Evolutionary conservation across 805 yeast species (phyloP).

Genomic region (Candida vaughaniae): DNA sequence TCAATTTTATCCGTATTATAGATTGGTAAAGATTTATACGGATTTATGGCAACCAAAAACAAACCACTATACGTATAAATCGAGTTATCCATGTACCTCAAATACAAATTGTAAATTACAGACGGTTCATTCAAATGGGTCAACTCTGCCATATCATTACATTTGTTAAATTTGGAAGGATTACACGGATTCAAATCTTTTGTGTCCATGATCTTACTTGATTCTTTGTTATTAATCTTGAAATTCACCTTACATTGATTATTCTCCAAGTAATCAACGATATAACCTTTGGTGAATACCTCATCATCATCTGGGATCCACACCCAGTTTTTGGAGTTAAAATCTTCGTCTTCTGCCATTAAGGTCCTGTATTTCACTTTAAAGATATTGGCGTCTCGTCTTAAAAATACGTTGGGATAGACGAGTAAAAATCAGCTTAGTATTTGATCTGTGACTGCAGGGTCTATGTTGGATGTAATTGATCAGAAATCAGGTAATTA

Average conservation of each 20-base stretch:
- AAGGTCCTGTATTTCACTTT: neutral
- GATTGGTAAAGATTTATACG: slow-evolving; percentile 73
- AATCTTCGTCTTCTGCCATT: slow-evolving; percentile 27
- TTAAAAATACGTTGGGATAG: too few relatives aligned
- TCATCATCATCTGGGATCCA: slow-evolving; percentile 68
- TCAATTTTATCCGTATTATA: slow-evolving; percentile 61
- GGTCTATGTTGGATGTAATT: too few relatives aligned
- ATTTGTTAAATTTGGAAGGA: slow-evolving; percentile 86
- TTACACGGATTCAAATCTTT: slow-evolving; percentile 63
- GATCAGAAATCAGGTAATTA: too few relatives aligned
- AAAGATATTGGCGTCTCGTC: too few relatives aligned
- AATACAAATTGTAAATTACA: slow-evolving; percentile 78
- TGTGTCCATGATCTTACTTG: slow-evolving; percentile 41
- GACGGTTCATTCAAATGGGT: slow-evolving; percentile 95
- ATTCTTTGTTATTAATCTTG: slow-evolving; percentile 40
- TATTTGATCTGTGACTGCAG: too few relatives aligned
- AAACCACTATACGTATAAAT: slow-evolving; percentile 95
- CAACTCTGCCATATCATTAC: slow-evolving; percentile 92
- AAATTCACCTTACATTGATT: slow-evolving; percentile 37
- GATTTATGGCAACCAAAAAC: slow-evolving; percentile 92
- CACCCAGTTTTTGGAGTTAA: slow-evolving; percentile 58
- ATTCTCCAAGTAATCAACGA: slow-evolving; percentile 44
- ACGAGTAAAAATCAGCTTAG: too few relatives aligned
- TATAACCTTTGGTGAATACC: slow-evolving; percentile 60
- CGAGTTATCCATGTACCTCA: slow-evolving; percentile 72